Evolutionary conservation across 768 basidiomycete genomes (phyloP).

Genomic region (Tylopilus vinaceipallidus): DNA sequence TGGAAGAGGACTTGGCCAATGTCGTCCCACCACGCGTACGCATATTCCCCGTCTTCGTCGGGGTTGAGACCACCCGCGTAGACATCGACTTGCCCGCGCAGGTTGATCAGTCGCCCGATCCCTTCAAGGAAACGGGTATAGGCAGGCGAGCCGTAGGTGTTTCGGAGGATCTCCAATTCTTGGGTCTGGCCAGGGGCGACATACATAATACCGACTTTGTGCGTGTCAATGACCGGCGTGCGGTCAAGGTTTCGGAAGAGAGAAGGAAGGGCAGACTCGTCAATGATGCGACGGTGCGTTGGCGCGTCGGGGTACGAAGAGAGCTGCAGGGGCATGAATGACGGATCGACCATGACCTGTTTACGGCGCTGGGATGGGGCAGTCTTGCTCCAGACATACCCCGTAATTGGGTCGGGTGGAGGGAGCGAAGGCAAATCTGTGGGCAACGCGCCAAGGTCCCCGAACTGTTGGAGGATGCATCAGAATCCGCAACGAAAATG

Average conservation of each 20-base stretch:
- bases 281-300: constrained; percentile 44
- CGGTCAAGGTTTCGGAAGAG: constrained; percentile 72
- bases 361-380: constrained; percentile 89
- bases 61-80: constrained; percentile 91
- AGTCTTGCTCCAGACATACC: constrained; percentile 84
- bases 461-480: constrained; percentile 16
- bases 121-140: constrained; percentile 93
- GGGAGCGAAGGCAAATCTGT: constrained; percentile 25
- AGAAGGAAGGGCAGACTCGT: constrained; percentile 51
- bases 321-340: constrained; percentile 82
- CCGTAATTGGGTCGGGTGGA: constrained; percentile 71
- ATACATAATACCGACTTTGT: constrained; percentile 95
- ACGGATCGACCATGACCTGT: constrained; percentile 80
- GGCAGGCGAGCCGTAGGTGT: constrained; percentile 90
- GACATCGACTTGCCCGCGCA: constrained; percentile 88
- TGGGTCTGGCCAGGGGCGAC: constrained; percentile 87
- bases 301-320: constrained; percentile 63
- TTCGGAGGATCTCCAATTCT: constrained; percentile 84
- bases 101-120: constrained; percentile 81
- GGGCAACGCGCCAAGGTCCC: constrained; percentile 8
- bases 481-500: constrained; percentile 1
- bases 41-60: constrained; percentile 92
- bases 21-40: constrained; percentile 99
- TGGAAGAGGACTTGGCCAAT: constrained; percentile 94
- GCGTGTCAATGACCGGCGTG: constrained; percentile 94